Evolutionary conservation across 2,329 filamentous ascomycete genomes (phyloP), one percentile per base, ranked within the genome.

Genomic region (Neophaeococcomyces aloes): DNA sequence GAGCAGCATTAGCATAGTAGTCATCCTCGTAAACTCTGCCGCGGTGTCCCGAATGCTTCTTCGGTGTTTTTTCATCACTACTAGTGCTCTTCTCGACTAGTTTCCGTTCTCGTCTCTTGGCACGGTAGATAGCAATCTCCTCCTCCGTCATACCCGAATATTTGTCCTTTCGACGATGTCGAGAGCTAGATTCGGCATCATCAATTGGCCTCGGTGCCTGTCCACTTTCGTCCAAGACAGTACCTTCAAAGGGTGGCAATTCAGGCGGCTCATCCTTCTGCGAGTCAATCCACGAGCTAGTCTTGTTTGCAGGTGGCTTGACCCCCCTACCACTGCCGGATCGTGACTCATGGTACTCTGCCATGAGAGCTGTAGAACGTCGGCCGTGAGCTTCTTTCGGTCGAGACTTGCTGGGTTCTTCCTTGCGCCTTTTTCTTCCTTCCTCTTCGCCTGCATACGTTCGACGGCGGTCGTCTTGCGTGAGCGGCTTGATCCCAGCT

Each of bases 211-310:
- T 61, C n/a, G 53, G 47, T 21, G 41, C 48, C 27, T 55, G 45
- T 8, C 50, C 50, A 32, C 49, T 49, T 3, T 54, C 58, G 40
- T 71, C 69, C 15, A 71, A 49, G 17, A 72, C 62, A 7, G 68
- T 70, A 3, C 61, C 61, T 7, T 67, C 61, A 13, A 70, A 57
- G 21, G 63, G 66, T 2, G 68, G 69, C 7, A 65, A 61, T 41
- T 70, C 68, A 0, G 69, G 67, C 13, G 68, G 68, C 15, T 71
- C 67, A 19, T 61, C 63, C 7, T 62, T 58, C 51, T 70, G 67
- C 2, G 65, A 68, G 47, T 71, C 60, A 6, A 72, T 61, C 69
- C 69, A 72, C 5, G 65, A 69, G 6, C 67, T 68, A 27, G 66
- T 71, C 54, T 71, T 70, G 42, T 71, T 65, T 51, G 51, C 48